Evolutionary conservation across 352 stramenopile species (phyloP).

Genomic region (Saprolegnia parasitica): DNA sequence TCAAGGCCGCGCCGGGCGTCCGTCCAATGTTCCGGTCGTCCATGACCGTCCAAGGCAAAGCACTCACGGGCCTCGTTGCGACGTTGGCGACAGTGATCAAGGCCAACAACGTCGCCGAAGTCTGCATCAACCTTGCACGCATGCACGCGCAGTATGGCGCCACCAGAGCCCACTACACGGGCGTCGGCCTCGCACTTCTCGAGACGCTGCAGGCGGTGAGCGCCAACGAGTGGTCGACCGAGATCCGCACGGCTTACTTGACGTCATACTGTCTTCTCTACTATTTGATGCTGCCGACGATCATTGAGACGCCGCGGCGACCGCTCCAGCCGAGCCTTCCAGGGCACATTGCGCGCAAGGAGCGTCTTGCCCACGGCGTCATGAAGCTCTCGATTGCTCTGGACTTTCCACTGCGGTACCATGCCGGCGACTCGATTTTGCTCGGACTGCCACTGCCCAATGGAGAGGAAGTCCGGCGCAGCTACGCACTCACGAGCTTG

Average conservation of each 20-base stretch:
- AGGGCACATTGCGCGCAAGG: conserved; percentile 4
- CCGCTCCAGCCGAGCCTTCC: conserved; percentile 1
- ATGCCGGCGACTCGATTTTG: conserved; percentile 17
- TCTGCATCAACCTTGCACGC: background rate
- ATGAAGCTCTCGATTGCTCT: background rate
- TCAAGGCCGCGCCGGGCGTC: background rate
- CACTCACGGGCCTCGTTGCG: background rate
- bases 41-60: conserved; percentile 24
- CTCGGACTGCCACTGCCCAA: conserved; percentile 2
- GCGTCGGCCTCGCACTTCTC: background rate
- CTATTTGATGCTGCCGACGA: conserved; percentile 14
- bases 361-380: background rate
- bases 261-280: conserved; percentile 17
- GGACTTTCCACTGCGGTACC: conserved; percentile 21
- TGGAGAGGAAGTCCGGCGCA: background rate
- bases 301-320: background rate
- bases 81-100: conserved; percentile 16
- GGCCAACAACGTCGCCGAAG: background rate
- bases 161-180: conserved; percentile 16
- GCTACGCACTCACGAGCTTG: conserved; percentile 7
- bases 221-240: background rate
- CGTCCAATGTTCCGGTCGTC: conserved; percentile 20
- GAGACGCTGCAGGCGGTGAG: conserved; percentile 11
- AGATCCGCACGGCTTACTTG: conserved; percentile 15
- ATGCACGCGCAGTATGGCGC: conserved; percentile 1